A percentile compares a stretch with the other conserved stretches of the same genome.
Conservation (phyloP, 305 asterid genomes). For the Fraxinus baroniana region DNA sequence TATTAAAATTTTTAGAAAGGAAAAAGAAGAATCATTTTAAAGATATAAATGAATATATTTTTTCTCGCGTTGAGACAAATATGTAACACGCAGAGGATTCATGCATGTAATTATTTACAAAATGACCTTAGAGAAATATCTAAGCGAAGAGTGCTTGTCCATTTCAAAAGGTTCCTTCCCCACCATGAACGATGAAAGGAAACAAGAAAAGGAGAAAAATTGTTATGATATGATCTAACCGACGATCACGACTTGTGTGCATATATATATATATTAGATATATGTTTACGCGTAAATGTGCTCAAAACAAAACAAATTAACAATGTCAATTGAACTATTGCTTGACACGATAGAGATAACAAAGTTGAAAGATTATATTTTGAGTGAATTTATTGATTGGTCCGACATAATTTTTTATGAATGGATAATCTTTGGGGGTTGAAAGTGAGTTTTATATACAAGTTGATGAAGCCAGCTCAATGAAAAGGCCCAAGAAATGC, state of each 20-base stretch:
- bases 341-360: neutral
- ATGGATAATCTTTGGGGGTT: neutral
- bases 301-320: neutral
- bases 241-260: neutral
- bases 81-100: neutral
- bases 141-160: neutral
- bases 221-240: too few relatives aligned
- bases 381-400: neutral
- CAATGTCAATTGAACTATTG: neutral
- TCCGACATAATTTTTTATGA: neutral
- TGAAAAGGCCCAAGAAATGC: neutral
- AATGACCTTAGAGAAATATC: neutral
- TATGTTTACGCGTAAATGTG: neutral
- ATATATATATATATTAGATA: neutral
- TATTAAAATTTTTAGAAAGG: too few relatives aligned
- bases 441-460: neutral
- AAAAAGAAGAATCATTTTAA: neutral
- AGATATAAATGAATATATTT: neutral
- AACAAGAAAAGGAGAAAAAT: neutral
- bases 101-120: neutral
- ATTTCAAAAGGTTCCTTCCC: neutral
- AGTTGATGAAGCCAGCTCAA: conserved; percentile 1
- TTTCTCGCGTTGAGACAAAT: neutral
- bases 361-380: neutral
- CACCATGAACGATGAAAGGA: neutral